phyloP scores from a whole-genome alignment of 1,284 basidiomycete genomes.

The Fistulina hepatica region DNA sequence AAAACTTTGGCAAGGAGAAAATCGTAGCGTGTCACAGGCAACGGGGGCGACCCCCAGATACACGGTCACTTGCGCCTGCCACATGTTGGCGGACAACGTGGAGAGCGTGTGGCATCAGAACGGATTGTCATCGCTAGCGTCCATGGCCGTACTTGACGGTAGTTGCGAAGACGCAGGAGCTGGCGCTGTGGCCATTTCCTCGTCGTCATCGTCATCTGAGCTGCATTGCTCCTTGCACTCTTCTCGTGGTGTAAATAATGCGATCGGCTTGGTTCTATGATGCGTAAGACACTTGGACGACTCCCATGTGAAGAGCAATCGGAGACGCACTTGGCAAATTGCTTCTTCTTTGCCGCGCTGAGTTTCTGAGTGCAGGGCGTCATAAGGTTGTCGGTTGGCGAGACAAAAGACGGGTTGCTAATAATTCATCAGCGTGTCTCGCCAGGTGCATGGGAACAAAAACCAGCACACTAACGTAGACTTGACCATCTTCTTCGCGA shows the following conservation, averaged over 20 bases:
- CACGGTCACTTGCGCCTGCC: too few species aligned
- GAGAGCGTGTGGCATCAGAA: conserved; percentile 34
- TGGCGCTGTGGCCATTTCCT: conserved; percentile 14
- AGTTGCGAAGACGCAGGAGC: conserved; percentile 15
- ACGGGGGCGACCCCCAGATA: neutral
- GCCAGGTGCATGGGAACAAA: conserved; percentile 5
- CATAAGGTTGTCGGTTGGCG: conserved; percentile 88
- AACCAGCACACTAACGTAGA: conserved; percentile 44
- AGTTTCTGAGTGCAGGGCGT: conserved; percentile 88
- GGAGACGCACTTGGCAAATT: conserved; percentile 72
- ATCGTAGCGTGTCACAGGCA: neutral
- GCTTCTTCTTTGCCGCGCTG: conserved; percentile 81
- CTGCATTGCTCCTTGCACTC: conserved; percentile 30
- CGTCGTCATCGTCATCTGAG: conserved; percentile 35
- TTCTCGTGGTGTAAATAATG: conserved; percentile 37
- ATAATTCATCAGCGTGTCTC: conserved; percentile 5
- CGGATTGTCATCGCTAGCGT: conserved; percentile 48
- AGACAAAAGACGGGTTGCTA: conserved; percentile 76
- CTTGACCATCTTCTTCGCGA: conserved; percentile 84
- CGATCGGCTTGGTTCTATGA: conserved; percentile 47
- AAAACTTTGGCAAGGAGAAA: neutral
- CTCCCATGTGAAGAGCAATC: conserved; percentile 3
- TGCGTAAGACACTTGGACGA: conserved; percentile 6
- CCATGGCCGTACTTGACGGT: conserved; percentile 23
- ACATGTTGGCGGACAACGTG: neutral